Base-by-base conservation (phyloP, 1,139 yeast genomes). In the Arxiozyma slooffiae region DNA sequence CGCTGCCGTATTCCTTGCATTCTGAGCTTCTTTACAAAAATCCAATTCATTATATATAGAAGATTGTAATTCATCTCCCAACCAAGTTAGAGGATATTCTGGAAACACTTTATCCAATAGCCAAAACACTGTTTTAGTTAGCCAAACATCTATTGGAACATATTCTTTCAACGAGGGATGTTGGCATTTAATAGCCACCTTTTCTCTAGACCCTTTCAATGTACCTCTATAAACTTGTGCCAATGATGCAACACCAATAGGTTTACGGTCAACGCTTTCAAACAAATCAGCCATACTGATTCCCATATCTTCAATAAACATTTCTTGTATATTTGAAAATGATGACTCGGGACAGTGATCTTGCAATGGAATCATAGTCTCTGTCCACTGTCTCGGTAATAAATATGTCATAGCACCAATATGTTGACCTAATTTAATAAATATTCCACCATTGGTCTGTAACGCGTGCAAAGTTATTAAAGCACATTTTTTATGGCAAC, bases 401-500 rank as follows among this genome's bases (percentile, higher is more conserved):
- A 92, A 71, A 67, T 92, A 94, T 0, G 97, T 87, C 76, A 92
- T 76, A 0, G 97, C 97, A 37, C 92, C 79, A 20, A 92, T 74
- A 66, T 92, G 98, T 65, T 92, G 98, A 7, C 99, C 98, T 45
- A 92, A 72, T 66, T 94, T 94, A 66, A 92, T 92, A 67, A 84
- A 92, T 7, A 92, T 78, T 2, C 98, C 98, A 17, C 96, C 97
- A 62, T 92, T 92, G 38, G 73, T 75, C 60, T 88, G 92, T 40
- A 92, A 71, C 0, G 97, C 97, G 50, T 71, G 71, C 53, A 88
- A 73, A 0, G 97, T 87, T 48, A 89, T 82, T 18, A 73, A 67
- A 0, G 98, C 97, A 47, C 96, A 92, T 51, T 73, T 72, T 54
- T 73, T 67, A 66, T 92, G 98, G 50, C 87, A 80, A 46, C 74